A percentile compares a stretch with the other conserved stretches of the same genome.
These are phyloP conservation scores for Yarrowia hollandica DNA, from an alignment of 805 yeast species.

Conservation along the genomic window DNA sequence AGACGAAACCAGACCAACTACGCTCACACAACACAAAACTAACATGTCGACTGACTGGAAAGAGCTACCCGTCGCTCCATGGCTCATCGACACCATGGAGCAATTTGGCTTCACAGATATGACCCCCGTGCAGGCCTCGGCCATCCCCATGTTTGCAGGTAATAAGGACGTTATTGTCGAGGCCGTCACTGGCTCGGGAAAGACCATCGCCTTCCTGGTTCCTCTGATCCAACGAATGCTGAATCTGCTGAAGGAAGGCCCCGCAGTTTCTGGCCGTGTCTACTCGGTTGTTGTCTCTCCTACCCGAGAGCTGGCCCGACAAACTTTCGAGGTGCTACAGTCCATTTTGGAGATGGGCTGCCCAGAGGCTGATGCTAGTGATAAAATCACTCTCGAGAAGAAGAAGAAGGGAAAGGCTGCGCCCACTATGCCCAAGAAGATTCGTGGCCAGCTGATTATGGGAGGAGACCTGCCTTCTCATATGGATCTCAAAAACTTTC, in stretches of 20 bases:
- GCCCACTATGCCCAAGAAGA: constrained; percentile 30
- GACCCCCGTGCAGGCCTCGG: constrained; percentile 98
- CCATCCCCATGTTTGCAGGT: constrained; percentile 77
- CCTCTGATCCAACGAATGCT: constrained; percentile 73
- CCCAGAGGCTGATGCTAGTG: constrained; percentile 50
- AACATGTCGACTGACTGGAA: constrained; percentile 16
- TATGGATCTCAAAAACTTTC: constrained; percentile 67
- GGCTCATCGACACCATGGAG: constrained; percentile 56
- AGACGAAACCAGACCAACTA: not conserved
- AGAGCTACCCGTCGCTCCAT: constrained; percentile 8
- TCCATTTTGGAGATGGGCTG: constrained; percentile 52
- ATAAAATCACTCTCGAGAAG: constrained; percentile 14
- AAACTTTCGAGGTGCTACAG: constrained; percentile 64
- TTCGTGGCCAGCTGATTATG: constrained; percentile 43
- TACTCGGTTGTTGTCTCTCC: constrained; percentile 75
- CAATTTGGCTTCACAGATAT: constrained; percentile 73
- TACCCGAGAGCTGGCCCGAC: constrained; percentile 54
- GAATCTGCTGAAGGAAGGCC: constrained; percentile 38
- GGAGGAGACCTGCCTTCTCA: constrained; percentile 48
- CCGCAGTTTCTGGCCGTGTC: constrained; percentile 56
- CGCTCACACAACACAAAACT: not conserved
- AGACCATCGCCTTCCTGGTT: constrained; percentile 83
- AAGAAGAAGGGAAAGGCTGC: constrained; percentile 28
- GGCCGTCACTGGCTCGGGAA: constrained; percentile 98
- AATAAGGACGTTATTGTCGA: constrained; percentile 96